Evolutionary conservation across 75 land plant genomes (phyloP).

Genomic region (Pinus tabuliformis): DNA sequence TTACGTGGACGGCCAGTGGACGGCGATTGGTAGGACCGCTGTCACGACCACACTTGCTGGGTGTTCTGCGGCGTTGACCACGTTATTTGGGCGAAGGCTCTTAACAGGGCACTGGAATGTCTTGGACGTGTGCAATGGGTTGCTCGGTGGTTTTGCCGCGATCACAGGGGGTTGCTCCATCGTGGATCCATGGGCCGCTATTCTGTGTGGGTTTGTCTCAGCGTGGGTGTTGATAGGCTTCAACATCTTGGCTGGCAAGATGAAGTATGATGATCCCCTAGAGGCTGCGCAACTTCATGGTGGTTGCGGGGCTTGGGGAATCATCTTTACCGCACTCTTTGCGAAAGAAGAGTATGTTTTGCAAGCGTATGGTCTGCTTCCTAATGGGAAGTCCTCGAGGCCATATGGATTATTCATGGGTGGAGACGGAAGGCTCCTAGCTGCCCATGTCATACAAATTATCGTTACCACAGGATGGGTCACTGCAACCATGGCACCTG

Average conservation of each 20-base stretch:
- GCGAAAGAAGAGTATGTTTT: constrained; percentile 61
- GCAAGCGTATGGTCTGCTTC: constrained; percentile 21
- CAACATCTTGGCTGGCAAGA: constrained; percentile 41
- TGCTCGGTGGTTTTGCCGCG: constrained; percentile 83
- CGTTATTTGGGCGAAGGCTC: constrained; percentile 51
- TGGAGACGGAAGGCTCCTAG: constrained; percentile 52
- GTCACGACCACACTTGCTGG: constrained; percentile 87
- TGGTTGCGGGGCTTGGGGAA: constrained; percentile 90
- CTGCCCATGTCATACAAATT: constrained; percentile 45
- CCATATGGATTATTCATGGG: constrained; percentile 73
- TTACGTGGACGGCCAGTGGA: constrained; percentile 28
- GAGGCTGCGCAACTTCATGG: constrained; percentile 94
- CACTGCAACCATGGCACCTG: constrained; percentile 51
- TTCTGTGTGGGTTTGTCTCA: constrained; percentile 71
- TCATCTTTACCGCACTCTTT: constrained; percentile 74
- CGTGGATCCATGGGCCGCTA: constrained; percentile 82
- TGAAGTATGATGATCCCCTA: constrained; percentile 7
- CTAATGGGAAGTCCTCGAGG: neutral
- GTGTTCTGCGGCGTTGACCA: constrained; percentile 58
- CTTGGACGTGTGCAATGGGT: constrained; percentile 84
- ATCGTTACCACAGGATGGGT: constrained; percentile 53
- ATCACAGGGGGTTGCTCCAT: constrained; percentile 80
- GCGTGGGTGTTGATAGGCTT: constrained; percentile 73
- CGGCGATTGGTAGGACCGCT: constrained; percentile 78
- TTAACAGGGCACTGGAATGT: constrained; percentile 80